Evolutionary conservation across 495 filamentous ascomycete species (phyloP).

Genomic region (Jackrogersella minutella): DNA sequence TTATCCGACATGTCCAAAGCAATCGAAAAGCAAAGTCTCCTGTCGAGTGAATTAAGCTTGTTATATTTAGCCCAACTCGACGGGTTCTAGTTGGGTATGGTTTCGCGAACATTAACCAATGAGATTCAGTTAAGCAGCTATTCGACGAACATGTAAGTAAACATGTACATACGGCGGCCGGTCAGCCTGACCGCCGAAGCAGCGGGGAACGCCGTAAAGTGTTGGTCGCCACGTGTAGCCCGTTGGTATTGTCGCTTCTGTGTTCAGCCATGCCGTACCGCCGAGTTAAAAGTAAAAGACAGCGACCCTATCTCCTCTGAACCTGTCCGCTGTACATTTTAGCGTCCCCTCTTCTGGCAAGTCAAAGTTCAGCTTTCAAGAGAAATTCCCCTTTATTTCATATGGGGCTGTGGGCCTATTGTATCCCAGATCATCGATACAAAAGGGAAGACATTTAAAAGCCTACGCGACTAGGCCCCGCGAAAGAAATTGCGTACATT

Average conservation of each 20-base stretch:
- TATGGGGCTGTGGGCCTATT: too few relatives aligned
- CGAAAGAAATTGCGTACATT: too few relatives aligned
- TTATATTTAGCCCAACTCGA: background rate
- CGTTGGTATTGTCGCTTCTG: background rate
- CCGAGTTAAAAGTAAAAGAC: conserved; percentile 2
- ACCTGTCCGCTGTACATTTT: too few relatives aligned
- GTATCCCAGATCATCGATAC: too few relatives aligned
- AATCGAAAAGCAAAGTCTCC: conserved; percentile 1
- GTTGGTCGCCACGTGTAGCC: conserved; percentile 17
- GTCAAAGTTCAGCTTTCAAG: too few relatives aligned
- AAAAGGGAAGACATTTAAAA: too few relatives aligned
- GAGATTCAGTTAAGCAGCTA: background rate
- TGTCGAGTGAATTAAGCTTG: background rate
- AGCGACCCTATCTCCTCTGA: conserved; percentile 8
- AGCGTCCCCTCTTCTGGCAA: too few relatives aligned
- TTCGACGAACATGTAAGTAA: background rate
- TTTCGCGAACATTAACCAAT: conserved; percentile 1
- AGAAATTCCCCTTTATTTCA: too few relatives aligned
- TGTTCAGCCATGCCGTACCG: conserved; percentile 26
- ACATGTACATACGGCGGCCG: conserved; percentile 3
- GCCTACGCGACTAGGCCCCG: too few relatives aligned
- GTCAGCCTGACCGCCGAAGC: conserved; percentile 13
- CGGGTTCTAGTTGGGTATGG: background rate
- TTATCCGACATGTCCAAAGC: conserved; percentile 3
- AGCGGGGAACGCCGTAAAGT: conserved; percentile 13